Evolutionary conservation across 164 flowering plant species (phyloP), one percentile per base, ranked within the genome.

Genomic region (Berberis thunbergii): DNA sequence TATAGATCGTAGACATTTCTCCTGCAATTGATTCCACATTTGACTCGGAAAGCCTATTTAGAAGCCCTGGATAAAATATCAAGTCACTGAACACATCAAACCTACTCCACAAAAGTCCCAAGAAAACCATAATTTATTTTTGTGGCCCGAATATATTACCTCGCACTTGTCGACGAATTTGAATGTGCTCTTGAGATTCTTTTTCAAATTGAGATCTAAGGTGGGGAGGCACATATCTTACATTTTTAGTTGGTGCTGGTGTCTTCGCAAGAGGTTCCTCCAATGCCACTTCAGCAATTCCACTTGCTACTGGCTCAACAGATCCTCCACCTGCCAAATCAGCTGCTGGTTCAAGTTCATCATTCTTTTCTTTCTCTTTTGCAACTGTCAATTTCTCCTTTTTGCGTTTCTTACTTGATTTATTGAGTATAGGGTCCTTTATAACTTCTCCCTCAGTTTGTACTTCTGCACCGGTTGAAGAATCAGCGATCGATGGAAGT

Each of bases 41-140:
- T 39, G 90, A 76, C 74, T 91, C 96, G n/a, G 96, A 85, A 57
- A 95, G 70, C 80, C 81, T 82, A 69, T 91, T 91, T 64, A 91
- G 68, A 68, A 91, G 89, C 66, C 97, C 98, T 93, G 79, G 41
- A 76, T 58, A 12, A 77, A 63, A 57, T 49, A 55, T 7, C 45
- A 5, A 43, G 41, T 41, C 6, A 61, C 6, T 48, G 54, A 56
- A 57, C 39, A 53, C 38, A 48, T 52, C 52, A 64, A 46, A 59
- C 45, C 49, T 45, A 38, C 40, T 41, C 8, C 2, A 9, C 12
- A 11, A 7, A 58, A 45, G 8, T 43, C 13, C 39, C 4, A 42
- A 38, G 8, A 42, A 41, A 42, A 57, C 7, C 41, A 38, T 56
- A 54, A 3, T 54, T 41, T 41, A 53, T 43, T 3, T 45, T 5